Base-by-base conservation (phyloP, 2,329 filamentous ascomycete species). In the Metarhizium humberi region DNA sequence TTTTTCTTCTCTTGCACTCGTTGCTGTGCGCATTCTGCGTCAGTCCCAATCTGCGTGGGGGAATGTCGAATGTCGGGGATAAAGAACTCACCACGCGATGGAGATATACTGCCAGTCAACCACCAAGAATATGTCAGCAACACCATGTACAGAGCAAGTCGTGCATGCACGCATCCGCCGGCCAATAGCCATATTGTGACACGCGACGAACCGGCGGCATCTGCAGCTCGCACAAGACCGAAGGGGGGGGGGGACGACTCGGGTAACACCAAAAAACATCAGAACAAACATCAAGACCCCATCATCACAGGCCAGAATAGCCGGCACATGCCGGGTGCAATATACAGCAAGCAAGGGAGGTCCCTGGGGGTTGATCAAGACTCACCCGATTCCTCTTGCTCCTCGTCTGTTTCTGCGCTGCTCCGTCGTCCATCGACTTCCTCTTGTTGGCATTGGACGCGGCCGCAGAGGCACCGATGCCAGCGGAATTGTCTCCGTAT, bases 1-100 rank as follows among this genome's bases (percentile, higher is more conserved):
- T 84, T 69, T 88, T 88, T 56, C 85, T 81, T n/a, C 85, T 76
- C 63, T 88, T 88, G 69, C 85, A 88, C 66, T 88, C 85, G 64
- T 87, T 88, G 62, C 85, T 87, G 16, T n/a, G 29, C 50, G 38
- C 8, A 51, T n/a, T 16, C 16, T 8, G 10, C 18, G 49, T 51
- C 11, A 51, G 32, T 16, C 14, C 14, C 45, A 14, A 30, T n/a
- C 14, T 20, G 50, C 30, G 45, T 32, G 11, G 16, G 16, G n/a
- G 25, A 25, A 25, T 25, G 46, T 45, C 4, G 25, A 25, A 25
- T 25, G 46, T 45, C 4, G 14, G 14, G 38, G 38, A 40, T 40
- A 5, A 16, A 40, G 38, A 20, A 63, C 78, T 70, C 70, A 82
- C 80, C 80, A 84, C 46, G 80, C 80, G 59, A 84, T 82, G 13